Conservation (phyloP, 2,329 filamentous ascomycete species). For the Diaporthe citri region DNA sequence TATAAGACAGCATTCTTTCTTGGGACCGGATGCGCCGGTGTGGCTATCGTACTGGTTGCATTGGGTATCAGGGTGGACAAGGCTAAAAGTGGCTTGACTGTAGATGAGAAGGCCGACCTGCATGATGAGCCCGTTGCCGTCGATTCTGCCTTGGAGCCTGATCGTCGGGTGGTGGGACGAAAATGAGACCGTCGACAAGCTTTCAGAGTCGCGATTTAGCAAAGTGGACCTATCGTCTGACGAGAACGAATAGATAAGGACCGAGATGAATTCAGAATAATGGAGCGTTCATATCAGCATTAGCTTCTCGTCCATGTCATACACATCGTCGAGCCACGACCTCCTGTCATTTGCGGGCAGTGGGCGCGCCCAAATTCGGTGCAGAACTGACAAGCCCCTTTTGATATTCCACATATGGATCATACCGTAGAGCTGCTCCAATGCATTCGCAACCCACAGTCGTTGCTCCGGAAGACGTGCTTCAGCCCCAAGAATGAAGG, state of each 20-base stretch:
- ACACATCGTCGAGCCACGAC: conserved; percentile 8
- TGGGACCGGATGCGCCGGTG: conserved; percentile 62
- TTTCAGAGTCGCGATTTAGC: background rate
- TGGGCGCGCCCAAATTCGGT: background rate
- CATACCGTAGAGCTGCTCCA: conserved; percentile 6
- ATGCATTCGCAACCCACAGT: background rate
- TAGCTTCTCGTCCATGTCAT: conserved; percentile 5
- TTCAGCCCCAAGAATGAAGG: conserved; percentile 38
- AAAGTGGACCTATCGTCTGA: background rate
- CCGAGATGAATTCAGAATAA: no score
- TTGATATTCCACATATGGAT: conserved; percentile 22
- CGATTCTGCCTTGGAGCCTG: background rate
- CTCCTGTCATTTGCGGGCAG: background rate
- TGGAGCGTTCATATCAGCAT: background rate
- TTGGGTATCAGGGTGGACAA: conserved; percentile 67
- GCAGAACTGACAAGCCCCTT: conserved; percentile 2
- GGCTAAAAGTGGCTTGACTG: conserved; percentile 59
- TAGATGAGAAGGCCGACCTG: background rate
- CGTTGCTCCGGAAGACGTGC: conserved; percentile 27
- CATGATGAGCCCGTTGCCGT: background rate
- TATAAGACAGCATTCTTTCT: conserved; percentile 75
- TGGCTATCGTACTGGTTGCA: conserved; percentile 61
- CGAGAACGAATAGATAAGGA: background rate
- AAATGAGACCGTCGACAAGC: background rate
- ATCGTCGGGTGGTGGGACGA: background rate